Evolutionary conservation across 768 basidiomycete genomes (phyloP), one percentile per base, ranked within the genome.

Genomic region (Suillus subaureus): DNA sequence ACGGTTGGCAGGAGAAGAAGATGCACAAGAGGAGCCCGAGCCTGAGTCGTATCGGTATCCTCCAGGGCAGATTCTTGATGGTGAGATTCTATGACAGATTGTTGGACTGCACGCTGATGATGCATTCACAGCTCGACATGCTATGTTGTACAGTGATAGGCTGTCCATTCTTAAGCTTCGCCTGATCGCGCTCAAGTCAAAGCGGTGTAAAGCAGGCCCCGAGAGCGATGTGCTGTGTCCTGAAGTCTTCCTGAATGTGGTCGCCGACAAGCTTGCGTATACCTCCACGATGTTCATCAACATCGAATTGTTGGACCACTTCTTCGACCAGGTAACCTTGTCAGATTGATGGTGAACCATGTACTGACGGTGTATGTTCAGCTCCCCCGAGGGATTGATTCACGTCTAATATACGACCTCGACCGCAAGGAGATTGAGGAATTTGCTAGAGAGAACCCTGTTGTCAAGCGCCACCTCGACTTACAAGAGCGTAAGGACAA

Each of bases 211-310:
- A 66, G 82, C 86, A 0, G 96, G 97, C 0, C 96, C 96, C 7
- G 89, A 94, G 65, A 94, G 87, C 69, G 92, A 96, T 62, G 86
- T 89, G 13, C 85, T 99, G 73, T 99, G 97, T 75, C 97, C 97
- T 0, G 97, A 99, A 76, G 92, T 93, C 0, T 99, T 99, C 87
- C 84, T 99, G 68, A 91, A 94, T 71, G 94, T 97, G 31, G 96
- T 99, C 26, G 95, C 97, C 3, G 94, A 98, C 76, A 99, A 99
- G 78, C 84, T 99, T 49, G 95, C 96, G 1, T 90, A 95, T 73
- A 99, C 97, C 0, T 94, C 95, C 3, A 89, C 96, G 3, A 94
- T 98, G 91, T 99, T 99, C 77, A 97, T 99, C 83, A 97, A 96
- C 79, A 97, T 99, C 66, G 97, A 99, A 75, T 83, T 99, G 12